phyloP scores from a whole-genome alignment of 1,139 yeast species.

The Eremothecium coryli region DNA sequence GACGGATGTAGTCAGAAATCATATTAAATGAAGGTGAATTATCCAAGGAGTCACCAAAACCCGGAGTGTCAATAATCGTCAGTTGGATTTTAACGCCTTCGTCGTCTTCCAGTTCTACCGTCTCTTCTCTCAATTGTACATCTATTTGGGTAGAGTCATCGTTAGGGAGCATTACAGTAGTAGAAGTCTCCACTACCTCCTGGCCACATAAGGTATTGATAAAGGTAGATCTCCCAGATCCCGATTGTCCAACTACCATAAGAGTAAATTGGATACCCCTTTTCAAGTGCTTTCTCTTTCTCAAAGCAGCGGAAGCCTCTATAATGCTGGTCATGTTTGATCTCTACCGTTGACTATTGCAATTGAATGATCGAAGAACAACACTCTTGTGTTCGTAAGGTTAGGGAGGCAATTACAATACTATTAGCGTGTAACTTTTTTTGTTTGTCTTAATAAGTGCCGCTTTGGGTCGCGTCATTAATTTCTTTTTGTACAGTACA shows the following conservation, averaged over 20 bases:
- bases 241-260: conserved; percentile 75
- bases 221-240: conserved; percentile 78
- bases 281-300: conserved; percentile 69
- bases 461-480: conserved; percentile 2
- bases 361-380: background rate
- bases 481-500: conserved; percentile 1
- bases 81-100: conserved; percentile 64
- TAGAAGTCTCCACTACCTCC: conserved; percentile 49
- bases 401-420: conserved; percentile 5
- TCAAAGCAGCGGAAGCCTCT: conserved; percentile 38
- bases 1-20: conserved; percentile 62
- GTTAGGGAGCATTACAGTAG: conserved; percentile 39
- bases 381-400: conserved; percentile 2
- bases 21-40: conserved; percentile 53
- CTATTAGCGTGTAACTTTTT: conserved; percentile 4
- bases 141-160: conserved; percentile 39
- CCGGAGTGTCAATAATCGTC: conserved; percentile 70
- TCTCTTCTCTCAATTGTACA: conserved; percentile 40
- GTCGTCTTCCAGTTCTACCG: conserved; percentile 60
- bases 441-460: conserved; percentile 1
- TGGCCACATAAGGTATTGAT: conserved; percentile 87
- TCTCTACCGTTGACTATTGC: background rate
- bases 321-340: conserved; percentile 32
- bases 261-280: conserved; percentile 78
- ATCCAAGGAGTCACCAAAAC: conserved; percentile 67